A percentile compares a stretch with the other conserved stretches of the same genome.
Evolutionary conservation across 257 asterid genomes (phyloP).

Genomic region (Pogostemon cablin): DNA sequence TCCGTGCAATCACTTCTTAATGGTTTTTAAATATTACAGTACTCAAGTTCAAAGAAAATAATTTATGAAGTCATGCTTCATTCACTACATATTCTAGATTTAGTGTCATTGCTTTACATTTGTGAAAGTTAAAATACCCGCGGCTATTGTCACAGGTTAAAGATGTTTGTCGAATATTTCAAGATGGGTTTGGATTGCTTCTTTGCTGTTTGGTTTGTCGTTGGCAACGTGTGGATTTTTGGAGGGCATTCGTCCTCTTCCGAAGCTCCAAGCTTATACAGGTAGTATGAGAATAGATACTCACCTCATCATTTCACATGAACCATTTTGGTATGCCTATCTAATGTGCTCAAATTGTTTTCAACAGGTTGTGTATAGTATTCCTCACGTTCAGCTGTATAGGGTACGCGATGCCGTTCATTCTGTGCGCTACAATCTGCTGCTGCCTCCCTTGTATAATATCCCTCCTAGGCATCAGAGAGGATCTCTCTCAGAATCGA

Average conservation of each 20-base stretch:
- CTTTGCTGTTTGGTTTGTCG: conserved; percentile 96
- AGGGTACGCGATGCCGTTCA: conserved; percentile 98
- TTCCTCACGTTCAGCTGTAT: conserved; percentile 88
- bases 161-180: conserved; percentile 68
- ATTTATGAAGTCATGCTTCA: neutral
- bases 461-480: conserved; percentile 83
- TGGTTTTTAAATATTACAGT: neutral
- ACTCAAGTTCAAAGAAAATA: neutral
- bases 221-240: conserved; percentile 91
- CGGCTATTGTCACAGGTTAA: conserved; percentile 59
- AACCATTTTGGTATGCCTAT: neutral
- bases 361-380: conserved; percentile 81
- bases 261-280: conserved; percentile 86
- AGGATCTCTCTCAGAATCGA: conserved; percentile 72
- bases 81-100: conserved; percentile 21
- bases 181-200: conserved; percentile 97
- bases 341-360: neutral
- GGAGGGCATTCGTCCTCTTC: conserved; percentile 82
- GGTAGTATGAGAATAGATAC: conserved; percentile 41
- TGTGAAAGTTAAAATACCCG: conserved; percentile 31
- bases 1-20: neutral
- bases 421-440: conserved; percentile 90
- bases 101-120: conserved; percentile 20
- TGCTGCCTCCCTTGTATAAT: conserved; percentile 98
- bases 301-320: neutral